These are phyloP conservation scores for Lyophyllum atratum DNA, from an alignment of 768 basidiomycete genomes.

Conservation along the genomic window DNA sequence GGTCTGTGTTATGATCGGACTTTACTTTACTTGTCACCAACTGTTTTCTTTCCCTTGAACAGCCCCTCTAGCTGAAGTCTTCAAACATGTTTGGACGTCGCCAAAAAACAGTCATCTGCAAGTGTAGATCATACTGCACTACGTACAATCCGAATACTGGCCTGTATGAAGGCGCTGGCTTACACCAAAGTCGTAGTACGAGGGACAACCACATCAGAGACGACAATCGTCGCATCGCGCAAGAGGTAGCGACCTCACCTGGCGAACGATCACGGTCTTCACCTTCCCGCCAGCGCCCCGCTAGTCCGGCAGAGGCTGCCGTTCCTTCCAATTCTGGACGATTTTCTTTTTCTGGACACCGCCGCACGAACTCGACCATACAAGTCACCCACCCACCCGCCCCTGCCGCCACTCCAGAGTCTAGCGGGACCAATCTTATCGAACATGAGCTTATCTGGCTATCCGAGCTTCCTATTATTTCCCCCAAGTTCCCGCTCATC, in stretches of 20 bases:
- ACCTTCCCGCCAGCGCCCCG: neutral
- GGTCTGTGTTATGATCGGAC: too few species aligned
- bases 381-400: neutral
- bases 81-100: neutral
- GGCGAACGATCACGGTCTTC: neutral
- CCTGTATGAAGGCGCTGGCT: neutral
- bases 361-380: neutral
- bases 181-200: neutral
- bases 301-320: neutral
- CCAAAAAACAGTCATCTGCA: neutral
- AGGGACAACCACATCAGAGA: neutral
- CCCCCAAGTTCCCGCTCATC: conserved; percentile 4
- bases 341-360: neutral
- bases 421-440: neutral
- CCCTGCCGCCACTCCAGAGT: neutral
- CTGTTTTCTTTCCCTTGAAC: too few species aligned
- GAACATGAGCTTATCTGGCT: conserved; percentile 2
- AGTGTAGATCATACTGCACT: neutral
- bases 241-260: neutral
- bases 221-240: neutral
- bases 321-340: neutral
- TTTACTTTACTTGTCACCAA: too few species aligned
- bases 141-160: neutral
- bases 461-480: conserved; percentile 4
- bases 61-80: neutral